Base-by-base conservation (phyloP, 2,329 filamentous ascomycete genomes). In the Alternaria angustiovoidea region DNA sequence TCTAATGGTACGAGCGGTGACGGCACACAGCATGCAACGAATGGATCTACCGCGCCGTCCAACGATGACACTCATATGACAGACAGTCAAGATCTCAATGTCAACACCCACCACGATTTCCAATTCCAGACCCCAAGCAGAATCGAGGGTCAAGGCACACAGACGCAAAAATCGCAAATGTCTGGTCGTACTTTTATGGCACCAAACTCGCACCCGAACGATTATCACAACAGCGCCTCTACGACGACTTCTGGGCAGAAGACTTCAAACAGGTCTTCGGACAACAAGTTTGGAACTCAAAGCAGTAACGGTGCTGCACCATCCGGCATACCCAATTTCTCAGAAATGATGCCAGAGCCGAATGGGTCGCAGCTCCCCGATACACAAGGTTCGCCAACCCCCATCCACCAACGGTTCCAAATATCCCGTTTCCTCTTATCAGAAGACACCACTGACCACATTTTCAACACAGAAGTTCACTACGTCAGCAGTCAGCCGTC, bases 151-250 rank as follows among this genome's bases (percentile, higher is more conserved):
- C 72, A 76, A 60, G 75, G 85, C 80, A 72, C 71, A 24, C 67
- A 75, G 61, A 79, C 86, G 75, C 59, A 87, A 80, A 82, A 88
- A 22, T 91, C 90, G 1, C 91, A 91, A 73, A 80, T 84, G 44
- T 90, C 89, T 26, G 84, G 82, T 7, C 84, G 87, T 67, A 89
- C 86, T 2, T 86, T 85, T 22, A 83, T 89, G 79, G 82, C 83
- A 8, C 82, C 83, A 12, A 84, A 85, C 59, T 87, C 87, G 32
- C 84, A 88, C 72, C 80, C 84, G 16, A 81, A 81, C 22, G 86
- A 89, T 86, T 89, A 88, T 59, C 81, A 89, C 54, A 97, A 98
- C 70, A 93, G 96, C 71, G 94, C 93, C 2, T 96, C 93, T 2
- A 96, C 94, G 1, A 97, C 94, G 1, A 89, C 88, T 22, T 90